These are phyloP conservation scores for Euphorbia lathyris DNA, from an alignment of 345 rosid species.

Conservation along the genomic window DNA sequence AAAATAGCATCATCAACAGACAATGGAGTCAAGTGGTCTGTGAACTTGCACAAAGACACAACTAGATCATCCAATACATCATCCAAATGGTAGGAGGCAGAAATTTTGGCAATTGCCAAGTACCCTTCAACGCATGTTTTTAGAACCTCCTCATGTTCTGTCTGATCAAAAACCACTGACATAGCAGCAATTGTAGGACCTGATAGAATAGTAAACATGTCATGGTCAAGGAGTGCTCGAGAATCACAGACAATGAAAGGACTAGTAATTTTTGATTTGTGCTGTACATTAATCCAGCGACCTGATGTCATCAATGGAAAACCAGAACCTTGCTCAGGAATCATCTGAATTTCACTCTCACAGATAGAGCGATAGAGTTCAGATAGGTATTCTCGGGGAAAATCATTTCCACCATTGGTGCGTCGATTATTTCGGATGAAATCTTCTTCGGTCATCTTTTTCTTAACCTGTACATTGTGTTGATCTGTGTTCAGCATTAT, in stretches of 20 bases:
- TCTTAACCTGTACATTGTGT: slow-evolving; percentile 68
- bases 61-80: slow-evolving; percentile 65
- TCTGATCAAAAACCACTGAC: slow-evolving; percentile 70
- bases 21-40: slow-evolving; percentile 42
- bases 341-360: slow-evolving; percentile 68
- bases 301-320: slow-evolving; percentile 56
- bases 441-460: slow-evolving; percentile 78
- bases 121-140: slow-evolving; percentile 64
- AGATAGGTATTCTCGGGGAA: slow-evolving; percentile 61
- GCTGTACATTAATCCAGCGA: slow-evolving; percentile 60
- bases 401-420: slow-evolving; percentile 70
- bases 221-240: slow-evolving; percentile 48
- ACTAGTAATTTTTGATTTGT: slow-evolving; percentile 54
- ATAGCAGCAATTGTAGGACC: slow-evolving; percentile 71
- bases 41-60: slow-evolving; percentile 64
- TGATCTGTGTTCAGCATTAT: slow-evolving; percentile 76
- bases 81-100: slow-evolving; percentile 52
- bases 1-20: slow-evolving; percentile 53
- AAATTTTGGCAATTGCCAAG: slow-evolving; percentile 63
- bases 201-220: slow-evolving; percentile 58
- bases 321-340: slow-evolving; percentile 59
- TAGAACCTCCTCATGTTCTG: slow-evolving; percentile 60
- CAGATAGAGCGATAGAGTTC: slow-evolving; percentile 67
- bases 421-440: slow-evolving; percentile 65
- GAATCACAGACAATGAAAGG: slow-evolving; percentile 57